Conservation (phyloP, 768 basidiomycete genomes). For the Termitomyces sp. region DNA sequence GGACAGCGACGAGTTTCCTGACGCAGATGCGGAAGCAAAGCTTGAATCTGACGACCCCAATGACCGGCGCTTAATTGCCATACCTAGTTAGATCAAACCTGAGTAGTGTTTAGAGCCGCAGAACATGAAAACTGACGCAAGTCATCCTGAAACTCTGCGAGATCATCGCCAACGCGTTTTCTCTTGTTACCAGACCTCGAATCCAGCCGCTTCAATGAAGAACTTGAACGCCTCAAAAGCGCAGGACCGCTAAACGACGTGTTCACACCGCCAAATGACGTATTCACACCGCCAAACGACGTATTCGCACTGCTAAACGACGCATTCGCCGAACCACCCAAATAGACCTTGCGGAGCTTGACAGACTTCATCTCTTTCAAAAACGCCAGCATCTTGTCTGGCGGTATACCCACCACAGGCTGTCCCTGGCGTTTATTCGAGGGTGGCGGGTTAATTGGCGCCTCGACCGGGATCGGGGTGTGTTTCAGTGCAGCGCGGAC, state of each 20-base stretch:
- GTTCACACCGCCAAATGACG: not conserved
- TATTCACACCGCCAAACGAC: constrained; percentile 4
- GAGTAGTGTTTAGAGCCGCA: not conserved
- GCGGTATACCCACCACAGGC: constrained; percentile 67
- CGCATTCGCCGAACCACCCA: constrained; percentile 7
- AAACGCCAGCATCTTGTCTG: constrained; percentile 83
- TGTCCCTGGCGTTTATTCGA: constrained; percentile 44
- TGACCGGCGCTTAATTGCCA: constrained; percentile 34
- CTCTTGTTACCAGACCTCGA: constrained; percentile 24
- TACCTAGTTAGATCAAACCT: constrained; percentile 11
- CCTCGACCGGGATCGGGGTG: constrained; percentile 52
- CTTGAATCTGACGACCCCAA: constrained; percentile 24
- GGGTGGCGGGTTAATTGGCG: constrained; percentile 53
- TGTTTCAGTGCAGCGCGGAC: constrained; percentile 67
- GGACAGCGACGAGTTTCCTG: constrained; percentile 2
- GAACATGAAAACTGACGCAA: constrained; percentile 26
- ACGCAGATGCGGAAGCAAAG: constrained; percentile 18
- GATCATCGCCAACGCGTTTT: constrained; percentile 27
- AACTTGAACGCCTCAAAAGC: not conserved
- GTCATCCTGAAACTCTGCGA: constrained; percentile 22
- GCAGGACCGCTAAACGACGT: not conserved
- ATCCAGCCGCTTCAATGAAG: not conserved
- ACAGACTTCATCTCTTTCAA: constrained; percentile 76
- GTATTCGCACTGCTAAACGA: constrained; percentile 4
- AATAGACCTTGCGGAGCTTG: constrained; percentile 51